Evolutionary conservation across 352 stramenopile genomes (phyloP).

Genomic region (Thalassiosira pacifica): DNA sequence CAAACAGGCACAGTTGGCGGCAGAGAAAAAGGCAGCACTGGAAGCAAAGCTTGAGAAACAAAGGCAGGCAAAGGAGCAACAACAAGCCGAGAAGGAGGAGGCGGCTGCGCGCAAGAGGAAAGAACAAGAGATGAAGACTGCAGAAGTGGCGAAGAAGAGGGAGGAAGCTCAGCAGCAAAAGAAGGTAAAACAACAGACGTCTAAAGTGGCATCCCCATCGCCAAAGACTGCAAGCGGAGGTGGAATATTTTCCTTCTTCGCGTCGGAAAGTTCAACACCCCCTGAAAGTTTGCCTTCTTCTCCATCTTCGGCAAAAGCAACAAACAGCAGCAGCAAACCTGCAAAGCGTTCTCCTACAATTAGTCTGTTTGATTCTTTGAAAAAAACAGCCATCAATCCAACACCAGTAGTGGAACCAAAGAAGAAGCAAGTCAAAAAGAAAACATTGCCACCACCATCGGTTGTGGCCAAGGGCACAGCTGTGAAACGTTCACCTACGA

Average conservation of each 20-base stretch:
- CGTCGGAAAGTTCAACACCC: too few species aligned
- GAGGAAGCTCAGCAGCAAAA: not conserved
- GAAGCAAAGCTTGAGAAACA: slow-evolving; percentile 12
- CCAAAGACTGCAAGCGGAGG: not conserved
- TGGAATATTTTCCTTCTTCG: slow-evolving; percentile 4
- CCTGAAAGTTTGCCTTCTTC: too few species aligned
- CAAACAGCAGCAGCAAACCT: not conserved
- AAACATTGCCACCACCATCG: too few species aligned
- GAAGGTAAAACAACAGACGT: not conserved
- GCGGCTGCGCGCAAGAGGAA: slow-evolving; percentile 1
- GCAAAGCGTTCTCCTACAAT: slow-evolving; percentile 34
- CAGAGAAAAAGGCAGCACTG: slow-evolving; percentile 15
- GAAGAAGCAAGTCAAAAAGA: too few species aligned
- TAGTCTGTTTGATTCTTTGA: slow-evolving; percentile 19
- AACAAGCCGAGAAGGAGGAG: slow-evolving; percentile 10
- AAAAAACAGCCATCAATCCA: too few species aligned
- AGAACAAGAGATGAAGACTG: not conserved
- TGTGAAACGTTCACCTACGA: not conserved
- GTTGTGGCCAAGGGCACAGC: not conserved
- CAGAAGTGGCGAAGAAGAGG: not conserved
- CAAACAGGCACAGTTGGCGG: not conserved
- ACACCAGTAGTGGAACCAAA: not conserved
- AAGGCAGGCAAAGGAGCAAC: not conserved
- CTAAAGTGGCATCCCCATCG: not conserved
- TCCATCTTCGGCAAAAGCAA: not conserved